phyloP scores from a whole-genome alignment of 2,329 filamentous ascomycete genomes.

The Akanthomyces lecanii region DNA sequence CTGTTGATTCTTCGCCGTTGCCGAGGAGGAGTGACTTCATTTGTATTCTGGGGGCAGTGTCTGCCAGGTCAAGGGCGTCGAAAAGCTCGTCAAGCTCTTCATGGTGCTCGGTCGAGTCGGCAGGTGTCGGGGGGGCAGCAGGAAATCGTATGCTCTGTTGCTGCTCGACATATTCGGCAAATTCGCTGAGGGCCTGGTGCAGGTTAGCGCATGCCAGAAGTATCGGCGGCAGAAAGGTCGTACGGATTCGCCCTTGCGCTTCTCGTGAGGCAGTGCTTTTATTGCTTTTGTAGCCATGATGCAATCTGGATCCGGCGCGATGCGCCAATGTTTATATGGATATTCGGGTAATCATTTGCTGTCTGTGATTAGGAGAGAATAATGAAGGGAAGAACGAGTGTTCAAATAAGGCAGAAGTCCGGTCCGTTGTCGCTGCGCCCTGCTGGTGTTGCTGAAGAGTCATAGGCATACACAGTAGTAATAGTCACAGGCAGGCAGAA shows the following conservation, averaged over 20 bases:
- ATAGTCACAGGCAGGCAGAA: slow-evolving; percentile 11
- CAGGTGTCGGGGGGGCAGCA: slow-evolving; percentile 25
- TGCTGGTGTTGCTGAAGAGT: slow-evolving; percentile 4
- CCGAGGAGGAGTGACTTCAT: slow-evolving; percentile 74
- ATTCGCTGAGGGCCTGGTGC: slow-evolving; percentile 75
- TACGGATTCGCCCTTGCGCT: slow-evolving; percentile 83
- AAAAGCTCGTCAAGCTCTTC: slow-evolving; percentile 91
- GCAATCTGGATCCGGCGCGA: slow-evolving; percentile 24
- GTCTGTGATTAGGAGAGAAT: not conserved
- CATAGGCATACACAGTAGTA: not conserved
- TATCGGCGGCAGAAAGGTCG: slow-evolving; percentile 21
- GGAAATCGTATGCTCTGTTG: slow-evolving; percentile 75
- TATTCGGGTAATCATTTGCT: slow-evolving; percentile 31
- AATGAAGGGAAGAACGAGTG: not conserved
- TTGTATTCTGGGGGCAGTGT: slow-evolving; percentile 62
- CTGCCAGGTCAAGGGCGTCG: slow-evolving; percentile 77
- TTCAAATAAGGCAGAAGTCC: not conserved
- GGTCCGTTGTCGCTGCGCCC: not conserved
- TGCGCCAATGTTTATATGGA: slow-evolving; percentile 14
- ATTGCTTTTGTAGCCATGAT: slow-evolving; percentile 51
- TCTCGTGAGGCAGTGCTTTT: slow-evolving; percentile 69
- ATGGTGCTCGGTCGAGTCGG: slow-evolving; percentile 48
- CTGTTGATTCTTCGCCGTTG: slow-evolving; percentile 54
- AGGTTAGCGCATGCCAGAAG: not conserved
- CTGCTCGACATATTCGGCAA: slow-evolving; percentile 94